A percentile compares a stretch with the other conserved stretches of the same genome.
Evolutionary conservation across 2,329 filamentous ascomycete species (phyloP).

Genomic region (Fusarium sp.): DNA sequence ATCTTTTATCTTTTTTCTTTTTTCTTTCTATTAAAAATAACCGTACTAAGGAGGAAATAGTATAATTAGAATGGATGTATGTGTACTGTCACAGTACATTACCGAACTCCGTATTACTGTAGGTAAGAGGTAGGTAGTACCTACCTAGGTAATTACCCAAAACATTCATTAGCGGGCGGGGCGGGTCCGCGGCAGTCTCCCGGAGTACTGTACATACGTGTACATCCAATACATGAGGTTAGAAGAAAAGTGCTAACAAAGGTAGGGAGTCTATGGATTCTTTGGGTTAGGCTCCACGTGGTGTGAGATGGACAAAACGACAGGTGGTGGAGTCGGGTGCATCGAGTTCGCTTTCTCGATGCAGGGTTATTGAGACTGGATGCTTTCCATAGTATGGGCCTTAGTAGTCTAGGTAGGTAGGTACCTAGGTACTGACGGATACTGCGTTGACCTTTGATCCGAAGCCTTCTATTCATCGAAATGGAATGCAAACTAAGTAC

Average conservation of each 20-base stretch:
- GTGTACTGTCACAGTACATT: no score
- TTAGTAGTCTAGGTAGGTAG: no score
- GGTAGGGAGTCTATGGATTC: slow-evolving; percentile 27
- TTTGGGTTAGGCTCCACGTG: slow-evolving; percentile 47
- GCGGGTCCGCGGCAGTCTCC: slow-evolving; percentile 47
- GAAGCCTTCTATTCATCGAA: not conserved
- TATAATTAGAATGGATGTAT: no score
- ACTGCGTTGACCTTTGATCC: not conserved
- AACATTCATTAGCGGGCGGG: not conserved
- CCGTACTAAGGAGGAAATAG: no score
- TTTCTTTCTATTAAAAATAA: no score
- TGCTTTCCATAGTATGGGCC: no score
- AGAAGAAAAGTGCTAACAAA: not conserved
- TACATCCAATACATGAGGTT: no score
- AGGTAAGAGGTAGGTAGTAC: no score
- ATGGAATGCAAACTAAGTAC: slow-evolving; percentile 19
- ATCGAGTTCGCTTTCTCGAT: not conserved
- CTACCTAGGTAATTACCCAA: not conserved
- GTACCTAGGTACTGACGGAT: no score
- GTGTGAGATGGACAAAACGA: slow-evolving; percentile 34
- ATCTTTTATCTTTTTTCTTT: no score
- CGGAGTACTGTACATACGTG: slow-evolving; percentile 17
- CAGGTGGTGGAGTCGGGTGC: slow-evolving; percentile 33
- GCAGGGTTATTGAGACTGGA: no score
- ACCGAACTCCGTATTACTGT: not conserved